A percentile compares a stretch with the other conserved stretches of the same genome.
These are phyloP conservation scores for Ophiocordyceps sinensis DNA, from an alignment of 2,329 filamentous ascomycete genomes.

Conservation along the genomic window DNA sequence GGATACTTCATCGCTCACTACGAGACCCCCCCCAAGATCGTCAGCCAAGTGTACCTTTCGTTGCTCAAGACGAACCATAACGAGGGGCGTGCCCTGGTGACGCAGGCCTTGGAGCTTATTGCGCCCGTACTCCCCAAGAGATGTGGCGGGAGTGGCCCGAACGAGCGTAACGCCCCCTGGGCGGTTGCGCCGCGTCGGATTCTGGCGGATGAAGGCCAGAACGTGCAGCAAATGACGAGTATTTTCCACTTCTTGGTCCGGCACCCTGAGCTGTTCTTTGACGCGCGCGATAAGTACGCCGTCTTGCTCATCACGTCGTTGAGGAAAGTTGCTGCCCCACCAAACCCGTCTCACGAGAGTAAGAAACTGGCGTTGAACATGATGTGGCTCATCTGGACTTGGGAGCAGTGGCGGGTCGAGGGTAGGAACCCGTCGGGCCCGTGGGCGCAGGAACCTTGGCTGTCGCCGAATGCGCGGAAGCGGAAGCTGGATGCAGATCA, in stretches of 20 bases:
- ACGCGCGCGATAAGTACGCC: constrained; percentile 82
- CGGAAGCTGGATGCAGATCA: constrained; percentile 57
- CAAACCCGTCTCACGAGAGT: constrained; percentile 76
- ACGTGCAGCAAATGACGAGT: constrained; percentile 87
- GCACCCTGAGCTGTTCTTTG: constrained; percentile 87
- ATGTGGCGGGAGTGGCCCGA: constrained; percentile 48
- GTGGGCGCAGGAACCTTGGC: constrained; percentile 29
- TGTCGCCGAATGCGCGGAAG: constrained; percentile 63
- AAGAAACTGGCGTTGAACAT: constrained; percentile 84
- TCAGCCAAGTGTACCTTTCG: constrained; percentile 86
- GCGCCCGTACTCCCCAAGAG: constrained; percentile 87
- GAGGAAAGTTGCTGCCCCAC: constrained; percentile 71
- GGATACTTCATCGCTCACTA: constrained; percentile 96
- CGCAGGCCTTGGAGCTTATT: constrained; percentile 85
- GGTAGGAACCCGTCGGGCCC: constrained; percentile 27
- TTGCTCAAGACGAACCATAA: constrained; percentile 88
- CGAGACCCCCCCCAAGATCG: constrained; percentile 92
- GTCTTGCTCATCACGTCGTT: constrained; percentile 79
- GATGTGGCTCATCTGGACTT: constrained; percentile 80
- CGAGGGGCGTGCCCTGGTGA: constrained; percentile 81
- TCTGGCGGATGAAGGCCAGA: constrained; percentile 84
- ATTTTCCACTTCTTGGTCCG: constrained; percentile 95
- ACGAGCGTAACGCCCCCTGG: constrained; percentile 71
- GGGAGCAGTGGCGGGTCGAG: constrained; percentile 74
- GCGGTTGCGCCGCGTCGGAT: constrained; percentile 82